Evolutionary conservation across 1,284 basidiomycete genomes (phyloP).

Genomic region (Rugiboletus extremiorientalis): DNA sequence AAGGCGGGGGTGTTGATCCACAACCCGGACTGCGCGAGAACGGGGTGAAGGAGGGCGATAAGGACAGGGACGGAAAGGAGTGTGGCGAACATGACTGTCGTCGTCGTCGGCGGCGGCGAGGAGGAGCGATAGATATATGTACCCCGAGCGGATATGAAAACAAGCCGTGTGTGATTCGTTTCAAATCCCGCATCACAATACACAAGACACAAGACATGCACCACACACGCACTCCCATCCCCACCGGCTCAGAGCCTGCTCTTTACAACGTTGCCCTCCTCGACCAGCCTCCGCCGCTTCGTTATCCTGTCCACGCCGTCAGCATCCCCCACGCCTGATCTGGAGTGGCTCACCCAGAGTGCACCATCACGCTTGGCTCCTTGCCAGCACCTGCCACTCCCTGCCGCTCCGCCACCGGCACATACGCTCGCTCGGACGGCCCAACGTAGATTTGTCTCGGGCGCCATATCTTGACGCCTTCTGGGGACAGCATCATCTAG

Average conservation of each 20-base stretch:
- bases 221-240: too few species aligned
- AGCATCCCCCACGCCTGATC: conserved; percentile 6
- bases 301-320: conserved; percentile 54
- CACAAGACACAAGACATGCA: not conserved
- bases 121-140: conserved; percentile 19
- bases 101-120: conserved; percentile 18
- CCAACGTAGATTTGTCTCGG: conserved; percentile 86
- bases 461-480: conserved; percentile 89
- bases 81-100: conserved; percentile 66
- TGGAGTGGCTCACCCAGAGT: conserved; percentile 68
- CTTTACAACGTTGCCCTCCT: conserved; percentile 45
- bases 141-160: conserved; percentile 24
- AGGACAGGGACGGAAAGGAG: conserved; percentile 72
- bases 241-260: conserved; percentile 52
- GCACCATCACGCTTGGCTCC: conserved; percentile 64
- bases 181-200: too few species aligned
- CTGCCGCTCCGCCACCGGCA: conserved; percentile 59
- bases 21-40: conserved; percentile 48
- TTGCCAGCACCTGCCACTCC: conserved; percentile 52
- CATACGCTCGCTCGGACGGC: conserved; percentile 67
- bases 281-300: conserved; percentile 72
- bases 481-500: conserved; percentile 85
- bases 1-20: conserved; percentile 50
- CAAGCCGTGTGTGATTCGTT: too few species aligned
- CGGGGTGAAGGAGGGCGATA: conserved; percentile 51